A percentile compares a stretch with the other conserved stretches of the same genome.
phyloP scores from a whole-genome alignment of 805 yeast genomes.

The Zygosaccharomyces pseudorouxii region DNA sequence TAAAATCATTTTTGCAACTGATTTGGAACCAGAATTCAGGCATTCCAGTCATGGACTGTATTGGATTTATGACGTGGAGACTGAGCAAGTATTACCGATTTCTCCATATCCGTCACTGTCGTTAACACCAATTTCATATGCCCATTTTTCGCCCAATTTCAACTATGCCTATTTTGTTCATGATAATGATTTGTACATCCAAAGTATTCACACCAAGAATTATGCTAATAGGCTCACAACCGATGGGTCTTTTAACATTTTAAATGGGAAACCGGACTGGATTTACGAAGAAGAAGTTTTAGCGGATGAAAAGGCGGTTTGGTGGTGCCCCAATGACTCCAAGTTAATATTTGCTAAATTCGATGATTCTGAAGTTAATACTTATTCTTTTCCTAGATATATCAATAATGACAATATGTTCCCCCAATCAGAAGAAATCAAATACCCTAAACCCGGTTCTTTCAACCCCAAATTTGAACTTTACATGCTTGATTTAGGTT shows the following conservation, averaged over 20 bases:
- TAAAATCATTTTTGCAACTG: slow-evolving; percentile 53
- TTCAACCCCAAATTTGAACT: slow-evolving; percentile 53
- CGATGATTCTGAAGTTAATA: slow-evolving; percentile 56
- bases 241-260: slow-evolving; percentile 50
- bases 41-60: slow-evolving; percentile 60
- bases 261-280: slow-evolving; percentile 82
- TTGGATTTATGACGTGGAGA: slow-evolving; percentile 54
- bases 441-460: slow-evolving; percentile 73
- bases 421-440: slow-evolving; percentile 44
- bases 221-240: slow-evolving; percentile 24
- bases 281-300: slow-evolving; percentile 85
- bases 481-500: slow-evolving; percentile 38
- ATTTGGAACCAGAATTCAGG: slow-evolving; percentile 52
- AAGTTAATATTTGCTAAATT: slow-evolving; percentile 50
- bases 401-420: slow-evolving; percentile 40
- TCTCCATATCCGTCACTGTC: slow-evolving; percentile 21
- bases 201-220: slow-evolving; percentile 30
- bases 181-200: slow-evolving; percentile 51
- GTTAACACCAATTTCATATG: slow-evolving; percentile 37
- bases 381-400: slow-evolving; percentile 49
- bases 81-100: slow-evolving; percentile 35
- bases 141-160: slow-evolving; percentile 60
- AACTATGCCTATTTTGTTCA: slow-evolving; percentile 51
- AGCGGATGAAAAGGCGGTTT: slow-evolving; percentile 51
- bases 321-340: slow-evolving; percentile 70